Evolutionary conservation across 371 early-diverging fungal species (phyloP).

Genomic region (Circinella minor): DNA sequence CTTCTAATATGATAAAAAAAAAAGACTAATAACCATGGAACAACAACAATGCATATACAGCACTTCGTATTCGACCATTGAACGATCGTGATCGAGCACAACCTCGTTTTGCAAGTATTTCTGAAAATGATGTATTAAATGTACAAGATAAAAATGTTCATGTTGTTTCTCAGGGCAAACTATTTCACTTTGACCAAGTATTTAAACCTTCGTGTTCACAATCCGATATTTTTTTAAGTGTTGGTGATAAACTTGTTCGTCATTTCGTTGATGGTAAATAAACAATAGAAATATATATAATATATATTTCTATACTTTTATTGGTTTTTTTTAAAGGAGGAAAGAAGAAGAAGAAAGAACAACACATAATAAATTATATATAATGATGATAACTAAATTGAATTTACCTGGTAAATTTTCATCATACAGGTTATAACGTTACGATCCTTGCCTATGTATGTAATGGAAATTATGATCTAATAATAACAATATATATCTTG

Average conservation of each 20-base stretch:
- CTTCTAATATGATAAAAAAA: neutral
- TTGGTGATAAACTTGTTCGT: constrained; percentile 44
- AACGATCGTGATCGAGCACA: constrained; percentile 50
- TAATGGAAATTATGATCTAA: neutral
- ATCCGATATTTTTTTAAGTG: constrained; percentile 33
- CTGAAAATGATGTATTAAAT: constrained; percentile 37
- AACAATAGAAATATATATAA: too few species aligned
- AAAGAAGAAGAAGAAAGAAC: too few species aligned
- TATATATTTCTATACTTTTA: too few species aligned
- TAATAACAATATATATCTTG: neutral
- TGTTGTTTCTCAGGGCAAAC: constrained; percentile 35
- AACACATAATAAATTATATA: too few species aligned
- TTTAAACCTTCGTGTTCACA: constrained; percentile 20
- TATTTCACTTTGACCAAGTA: constrained; percentile 27
- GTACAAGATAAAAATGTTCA: constrained; percentile 44
- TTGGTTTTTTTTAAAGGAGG: neutral
- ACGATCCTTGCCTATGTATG: constrained; percentile 95
- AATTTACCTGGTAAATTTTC: neutral
- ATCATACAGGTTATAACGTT: constrained; percentile 83
- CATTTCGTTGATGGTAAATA: constrained; percentile 50
- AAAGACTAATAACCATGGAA: neutral
- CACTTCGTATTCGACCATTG: constrained; percentile 45
- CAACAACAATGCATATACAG: constrained; percentile 6
- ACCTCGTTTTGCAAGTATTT: constrained; percentile 39
- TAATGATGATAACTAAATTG: neutral